phyloP scores from a whole-genome alignment of 1,139 yeast species.

The Kodamaea sp. region DNA sequence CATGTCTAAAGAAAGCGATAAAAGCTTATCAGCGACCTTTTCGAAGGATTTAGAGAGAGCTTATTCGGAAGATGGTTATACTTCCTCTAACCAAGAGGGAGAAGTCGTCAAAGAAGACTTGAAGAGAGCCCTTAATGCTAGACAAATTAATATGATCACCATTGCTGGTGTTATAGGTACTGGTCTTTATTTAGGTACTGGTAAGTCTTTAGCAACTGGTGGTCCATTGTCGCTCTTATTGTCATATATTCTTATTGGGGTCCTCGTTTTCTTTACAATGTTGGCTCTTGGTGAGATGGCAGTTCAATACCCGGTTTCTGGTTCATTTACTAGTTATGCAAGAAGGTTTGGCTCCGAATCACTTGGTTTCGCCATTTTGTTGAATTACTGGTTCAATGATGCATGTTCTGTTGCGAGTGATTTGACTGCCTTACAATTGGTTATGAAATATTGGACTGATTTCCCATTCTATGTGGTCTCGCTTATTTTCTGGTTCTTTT shows the following conservation, averaged over 20 bases:
- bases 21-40: not conserved
- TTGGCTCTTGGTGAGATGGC: constrained; percentile 64
- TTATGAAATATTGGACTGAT: constrained; percentile 60
- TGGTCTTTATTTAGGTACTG: constrained; percentile 64
- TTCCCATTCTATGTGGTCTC: constrained; percentile 57
- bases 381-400: constrained; percentile 65
- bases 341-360: constrained; percentile 59
- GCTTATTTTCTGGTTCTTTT: constrained; percentile 54
- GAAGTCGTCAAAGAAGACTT: constrained; percentile 24
- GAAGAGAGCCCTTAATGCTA: constrained; percentile 43
- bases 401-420: constrained; percentile 62
- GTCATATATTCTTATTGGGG: constrained; percentile 56
- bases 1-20: not conserved
- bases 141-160: constrained; percentile 61
- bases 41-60: constrained; percentile 11
- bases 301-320: constrained; percentile 57
- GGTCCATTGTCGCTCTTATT: constrained; percentile 64
- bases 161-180: constrained; percentile 69
- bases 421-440: constrained; percentile 56
- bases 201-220: constrained; percentile 54
- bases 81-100: constrained; percentile 8
- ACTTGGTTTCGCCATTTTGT: constrained; percentile 58
- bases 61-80: constrained; percentile 4
- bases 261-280: constrained; percentile 58
- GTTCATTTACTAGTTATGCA: constrained; percentile 60